Conservation (phyloP, 73 alveolate species). For the Tetrahymena borealis region DNA sequence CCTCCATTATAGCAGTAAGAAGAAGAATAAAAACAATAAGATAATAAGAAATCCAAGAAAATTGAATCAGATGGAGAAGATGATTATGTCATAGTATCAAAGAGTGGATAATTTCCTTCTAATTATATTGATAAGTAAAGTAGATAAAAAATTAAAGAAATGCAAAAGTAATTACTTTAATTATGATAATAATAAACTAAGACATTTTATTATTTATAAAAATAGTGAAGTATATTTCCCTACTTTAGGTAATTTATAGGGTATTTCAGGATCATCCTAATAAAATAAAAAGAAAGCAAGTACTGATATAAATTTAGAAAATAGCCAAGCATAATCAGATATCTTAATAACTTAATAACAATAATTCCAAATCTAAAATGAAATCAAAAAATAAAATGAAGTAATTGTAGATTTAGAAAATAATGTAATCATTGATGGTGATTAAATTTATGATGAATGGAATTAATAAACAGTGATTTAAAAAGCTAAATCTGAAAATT, state of each 20-base stretch:
- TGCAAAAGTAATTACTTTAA: background rate
- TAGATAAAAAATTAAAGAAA: background rate
- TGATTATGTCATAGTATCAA: background rate
- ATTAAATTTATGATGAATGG: background rate
- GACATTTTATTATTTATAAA: background rate
- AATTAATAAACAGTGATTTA: background rate
- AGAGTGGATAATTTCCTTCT: background rate
- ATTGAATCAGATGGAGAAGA: background rate
- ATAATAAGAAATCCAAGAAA: background rate
- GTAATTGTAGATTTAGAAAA: background rate
- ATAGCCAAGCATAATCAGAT: background rate
- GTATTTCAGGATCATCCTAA: background rate
- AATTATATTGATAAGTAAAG: background rate
- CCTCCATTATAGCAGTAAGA: background rate
- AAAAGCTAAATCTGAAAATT: background rate
- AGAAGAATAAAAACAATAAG: background rate
- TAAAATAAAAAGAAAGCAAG: background rate
- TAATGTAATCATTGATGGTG: background rate
- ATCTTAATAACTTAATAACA: background rate
- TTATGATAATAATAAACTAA: background rate
- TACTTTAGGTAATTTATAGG: background rate
- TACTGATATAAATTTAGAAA: background rate
- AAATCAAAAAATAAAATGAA: background rate
- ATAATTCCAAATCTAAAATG: background rate
- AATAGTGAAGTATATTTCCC: background rate